Percentiles rank a stretch among this genome's conserved stretches.
These are phyloP conservation scores for Mycena vulgaris DNA, from an alignment of 768 basidiomycete species.

Conservation along the genomic window DNA sequence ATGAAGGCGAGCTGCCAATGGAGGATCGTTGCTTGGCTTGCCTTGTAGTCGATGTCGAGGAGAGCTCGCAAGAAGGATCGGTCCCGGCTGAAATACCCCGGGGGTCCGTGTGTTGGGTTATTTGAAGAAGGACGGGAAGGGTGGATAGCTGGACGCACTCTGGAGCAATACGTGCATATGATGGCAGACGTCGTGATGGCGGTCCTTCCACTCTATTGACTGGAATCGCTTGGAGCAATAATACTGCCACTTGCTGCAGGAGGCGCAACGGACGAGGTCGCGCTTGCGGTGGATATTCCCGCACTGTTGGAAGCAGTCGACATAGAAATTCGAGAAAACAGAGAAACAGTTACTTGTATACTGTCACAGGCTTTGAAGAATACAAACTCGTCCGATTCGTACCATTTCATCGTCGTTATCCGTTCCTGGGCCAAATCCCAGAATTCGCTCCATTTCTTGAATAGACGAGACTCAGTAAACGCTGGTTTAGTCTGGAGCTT, in stretches of 20 bases:
- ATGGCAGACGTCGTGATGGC: not conserved
- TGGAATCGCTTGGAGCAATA: conserved; percentile 1
- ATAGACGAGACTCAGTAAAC: not conserved
- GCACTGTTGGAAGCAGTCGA: not conserved
- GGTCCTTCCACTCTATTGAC: not conserved
- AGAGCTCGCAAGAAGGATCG: conserved; percentile 4
- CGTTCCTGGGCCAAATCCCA: conserved; percentile 2
- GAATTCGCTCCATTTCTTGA: not conserved
- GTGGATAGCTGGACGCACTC: no score
- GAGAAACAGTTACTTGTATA: not conserved
- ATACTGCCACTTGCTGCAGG: not conserved
- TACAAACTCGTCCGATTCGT: not conserved
- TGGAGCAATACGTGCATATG: not conserved
- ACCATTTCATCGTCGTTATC: not conserved
- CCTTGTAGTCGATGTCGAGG: not conserved
- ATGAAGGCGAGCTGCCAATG: not conserved
- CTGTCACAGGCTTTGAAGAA: not conserved
- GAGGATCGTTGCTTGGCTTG: not conserved
- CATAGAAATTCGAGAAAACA: not conserved
- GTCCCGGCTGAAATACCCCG: not conserved
- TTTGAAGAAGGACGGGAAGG: not conserved
- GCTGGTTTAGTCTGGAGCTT: not conserved
- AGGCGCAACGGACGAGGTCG: not conserved
- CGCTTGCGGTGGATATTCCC: not conserved
- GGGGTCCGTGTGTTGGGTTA: not conserved